A percentile compares a stretch with the other conserved stretches of the same genome.
Evolutionary conservation across 805 yeast genomes (phyloP).

Genomic region (Suhomyces emberorum): DNA sequence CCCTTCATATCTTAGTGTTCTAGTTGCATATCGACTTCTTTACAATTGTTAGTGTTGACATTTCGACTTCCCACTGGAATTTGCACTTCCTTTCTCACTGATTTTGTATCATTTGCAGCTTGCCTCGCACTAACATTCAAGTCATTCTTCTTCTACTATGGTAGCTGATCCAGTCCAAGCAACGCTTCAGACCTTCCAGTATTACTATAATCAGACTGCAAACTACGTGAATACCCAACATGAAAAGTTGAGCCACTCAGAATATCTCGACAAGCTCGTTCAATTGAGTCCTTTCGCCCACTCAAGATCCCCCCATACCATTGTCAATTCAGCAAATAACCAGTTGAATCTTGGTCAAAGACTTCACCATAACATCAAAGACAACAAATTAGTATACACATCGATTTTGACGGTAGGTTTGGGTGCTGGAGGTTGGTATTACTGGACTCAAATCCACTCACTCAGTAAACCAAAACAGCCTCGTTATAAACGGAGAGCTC

Average conservation of each 20-base stretch:
- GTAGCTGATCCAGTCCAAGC: constrained; percentile 46
- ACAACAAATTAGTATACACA: neutral
- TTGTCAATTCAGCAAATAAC: neutral
- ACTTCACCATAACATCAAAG: neutral
- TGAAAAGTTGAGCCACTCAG: constrained; percentile 20
- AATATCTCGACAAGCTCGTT: constrained; percentile 9
- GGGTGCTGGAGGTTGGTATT: constrained; percentile 16
- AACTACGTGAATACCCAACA: constrained; percentile 22
- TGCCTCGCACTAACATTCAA: neutral
- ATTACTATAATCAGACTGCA: constrained; percentile 18
- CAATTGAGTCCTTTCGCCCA: constrained; percentile 11
- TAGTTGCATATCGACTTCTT: no score
- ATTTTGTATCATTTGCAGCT: no score
- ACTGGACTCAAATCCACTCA: constrained; percentile 1
- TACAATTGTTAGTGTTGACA: no score
- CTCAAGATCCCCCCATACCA: neutral
- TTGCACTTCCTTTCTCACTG: no score
- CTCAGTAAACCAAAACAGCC: neutral
- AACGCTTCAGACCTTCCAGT: constrained; percentile 27
- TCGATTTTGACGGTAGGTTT: constrained; percentile 25
- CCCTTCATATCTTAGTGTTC: no score
- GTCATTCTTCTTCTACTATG: constrained; percentile 18
- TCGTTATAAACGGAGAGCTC: constrained; percentile 50
- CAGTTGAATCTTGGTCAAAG: neutral
- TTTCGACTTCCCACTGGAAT: no score